Evolutionary conservation across 345 rosid species (phyloP).

Genomic region (Gossypium arboreum): DNA sequence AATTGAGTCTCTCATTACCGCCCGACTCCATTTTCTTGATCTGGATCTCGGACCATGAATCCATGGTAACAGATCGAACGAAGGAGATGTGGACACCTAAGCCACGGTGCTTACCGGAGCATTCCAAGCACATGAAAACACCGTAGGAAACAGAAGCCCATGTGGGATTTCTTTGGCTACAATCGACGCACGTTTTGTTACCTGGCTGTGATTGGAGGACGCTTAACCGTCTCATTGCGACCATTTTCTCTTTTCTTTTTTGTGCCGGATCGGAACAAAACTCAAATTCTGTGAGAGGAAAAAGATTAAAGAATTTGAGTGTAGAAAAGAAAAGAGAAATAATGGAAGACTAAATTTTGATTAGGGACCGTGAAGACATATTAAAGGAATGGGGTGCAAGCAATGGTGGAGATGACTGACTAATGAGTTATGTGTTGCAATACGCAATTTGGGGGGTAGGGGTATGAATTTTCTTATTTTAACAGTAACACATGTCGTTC

Average conservation of each 20-base stretch:
- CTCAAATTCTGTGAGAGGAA: not conserved
- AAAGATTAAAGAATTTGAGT: not conserved
- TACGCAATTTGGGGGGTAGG: not conserved
- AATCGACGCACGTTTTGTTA: slow-evolving; percentile 93
- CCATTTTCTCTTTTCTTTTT: slow-evolving; percentile 32
- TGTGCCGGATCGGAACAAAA: slow-evolving; percentile 10
- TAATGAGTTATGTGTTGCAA: not conserved
- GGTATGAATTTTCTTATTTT: not conserved
- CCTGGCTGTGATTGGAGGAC: slow-evolving; percentile 76
- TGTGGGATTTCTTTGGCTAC: slow-evolving; percentile 90
- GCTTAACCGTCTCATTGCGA: slow-evolving; percentile 72
- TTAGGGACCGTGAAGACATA: slow-evolving; percentile 13
- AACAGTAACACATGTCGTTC: not conserved
- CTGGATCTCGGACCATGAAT: slow-evolving; percentile 99
- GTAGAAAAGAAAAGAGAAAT: not conserved
- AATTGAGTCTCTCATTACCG: slow-evolving; percentile 77
- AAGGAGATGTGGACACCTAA: slow-evolving; percentile 98
- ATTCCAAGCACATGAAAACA: slow-evolving; percentile 94
- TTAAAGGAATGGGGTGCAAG: not conserved
- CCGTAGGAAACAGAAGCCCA: slow-evolving; percentile 99
- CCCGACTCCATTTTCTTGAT: slow-evolving; percentile 95
- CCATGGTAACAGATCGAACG: slow-evolving; percentile 99
- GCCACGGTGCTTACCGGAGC: slow-evolving; percentile 99
- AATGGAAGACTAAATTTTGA: not conserved
- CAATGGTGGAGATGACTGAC: not conserved